A percentile compares a stretch with the other conserved stretches of the same genome.
These are phyloP conservation scores for Eremothecium sinecaudum DNA, from an alignment of 1,139 yeast species.

Conservation along the genomic window DNA sequence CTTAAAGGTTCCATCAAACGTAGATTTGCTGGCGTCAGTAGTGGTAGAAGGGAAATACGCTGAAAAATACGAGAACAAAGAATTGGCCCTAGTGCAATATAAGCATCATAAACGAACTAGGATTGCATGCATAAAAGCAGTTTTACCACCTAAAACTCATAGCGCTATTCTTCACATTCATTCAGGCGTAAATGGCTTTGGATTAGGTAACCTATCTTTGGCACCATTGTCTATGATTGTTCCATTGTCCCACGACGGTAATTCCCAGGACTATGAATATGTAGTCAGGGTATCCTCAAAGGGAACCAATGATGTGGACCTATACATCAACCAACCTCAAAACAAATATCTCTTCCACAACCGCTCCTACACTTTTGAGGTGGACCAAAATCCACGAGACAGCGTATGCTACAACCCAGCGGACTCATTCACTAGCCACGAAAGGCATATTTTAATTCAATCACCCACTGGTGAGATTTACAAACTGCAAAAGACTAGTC, in stretches of 20 bases:
- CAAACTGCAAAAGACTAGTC: constrained; percentile 45
- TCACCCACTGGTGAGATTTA: constrained; percentile 76
- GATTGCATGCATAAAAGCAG: constrained; percentile 68
- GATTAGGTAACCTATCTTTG: constrained; percentile 48
- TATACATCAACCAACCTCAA: constrained; percentile 81
- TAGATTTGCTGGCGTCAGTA: constrained; percentile 46
- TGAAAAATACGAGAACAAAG: constrained; percentile 33
- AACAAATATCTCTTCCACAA: constrained; percentile 48
- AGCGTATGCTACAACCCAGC: constrained; percentile 41
- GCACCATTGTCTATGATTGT: constrained; percentile 69
- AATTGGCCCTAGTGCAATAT: constrained; percentile 62
- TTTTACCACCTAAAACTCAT: constrained; percentile 56
- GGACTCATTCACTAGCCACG: constrained; percentile 33
- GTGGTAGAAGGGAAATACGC: constrained; percentile 19
- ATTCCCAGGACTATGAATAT: constrained; percentile 49
- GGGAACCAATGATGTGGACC: constrained; percentile 58
- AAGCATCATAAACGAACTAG: constrained; percentile 60
- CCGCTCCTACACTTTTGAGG: constrained; percentile 53
- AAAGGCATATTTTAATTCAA: constrained; percentile 54
- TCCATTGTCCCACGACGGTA: constrained; percentile 70
- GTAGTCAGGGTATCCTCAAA: constrained; percentile 67
- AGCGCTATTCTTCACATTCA: constrained; percentile 71
- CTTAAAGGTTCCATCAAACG: constrained; percentile 56
- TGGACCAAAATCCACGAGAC: constrained; percentile 55
- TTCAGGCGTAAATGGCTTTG: constrained; percentile 59